phyloP scores from a whole-genome alignment of 768 basidiomycete genomes.

The Sistotremastrum suecicum region DNA sequence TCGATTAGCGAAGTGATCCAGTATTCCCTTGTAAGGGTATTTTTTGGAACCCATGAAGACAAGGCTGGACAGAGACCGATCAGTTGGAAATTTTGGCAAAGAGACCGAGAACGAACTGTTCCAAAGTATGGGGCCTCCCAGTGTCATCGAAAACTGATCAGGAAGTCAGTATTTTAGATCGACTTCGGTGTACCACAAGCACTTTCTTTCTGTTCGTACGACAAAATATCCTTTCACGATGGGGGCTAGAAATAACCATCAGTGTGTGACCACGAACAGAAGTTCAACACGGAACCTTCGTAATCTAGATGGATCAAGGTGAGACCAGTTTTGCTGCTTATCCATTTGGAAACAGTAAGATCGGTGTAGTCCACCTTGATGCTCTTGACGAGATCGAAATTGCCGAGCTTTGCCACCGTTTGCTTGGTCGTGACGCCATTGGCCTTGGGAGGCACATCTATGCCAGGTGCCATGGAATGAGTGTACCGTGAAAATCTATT shows the following conservation, averaged over 20 bases:
- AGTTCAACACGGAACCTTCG: conserved; percentile 40
- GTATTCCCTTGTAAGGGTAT: conserved; percentile 91
- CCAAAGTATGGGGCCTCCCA: conserved; percentile 91
- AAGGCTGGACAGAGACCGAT: conserved; percentile 29
- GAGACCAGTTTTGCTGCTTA: conserved; percentile 75
- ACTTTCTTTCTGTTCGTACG: conserved; percentile 77
- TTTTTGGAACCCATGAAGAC: conserved; percentile 93
- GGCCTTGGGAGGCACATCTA: not conserved
- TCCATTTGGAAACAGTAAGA: conserved; percentile 77
- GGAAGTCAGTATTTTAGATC: not conserved
- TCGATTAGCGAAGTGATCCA: conserved; percentile 90
- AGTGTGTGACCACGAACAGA: conserved; percentile 4
- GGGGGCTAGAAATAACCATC: conserved; percentile 38
- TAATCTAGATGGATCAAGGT: conserved; percentile 85
- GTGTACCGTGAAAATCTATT: not conserved
- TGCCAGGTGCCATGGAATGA: not conserved
- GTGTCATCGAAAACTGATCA: conserved; percentile 78
- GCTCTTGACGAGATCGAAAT: conserved; percentile 72
- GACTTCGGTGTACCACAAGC: conserved; percentile 1
- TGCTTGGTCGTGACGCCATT: not conserved
- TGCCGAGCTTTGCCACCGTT: conserved; percentile 34
- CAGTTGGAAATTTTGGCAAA: not conserved
- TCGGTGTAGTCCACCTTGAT: conserved; percentile 71
- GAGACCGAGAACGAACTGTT: conserved; percentile 49
- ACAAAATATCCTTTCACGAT: conserved; percentile 87